Evolutionary conservation across 176 grass and related monocot genomes (phyloP), one percentile per base, ranked within the genome.

Genomic region (Paspalum vaginatum): DNA sequence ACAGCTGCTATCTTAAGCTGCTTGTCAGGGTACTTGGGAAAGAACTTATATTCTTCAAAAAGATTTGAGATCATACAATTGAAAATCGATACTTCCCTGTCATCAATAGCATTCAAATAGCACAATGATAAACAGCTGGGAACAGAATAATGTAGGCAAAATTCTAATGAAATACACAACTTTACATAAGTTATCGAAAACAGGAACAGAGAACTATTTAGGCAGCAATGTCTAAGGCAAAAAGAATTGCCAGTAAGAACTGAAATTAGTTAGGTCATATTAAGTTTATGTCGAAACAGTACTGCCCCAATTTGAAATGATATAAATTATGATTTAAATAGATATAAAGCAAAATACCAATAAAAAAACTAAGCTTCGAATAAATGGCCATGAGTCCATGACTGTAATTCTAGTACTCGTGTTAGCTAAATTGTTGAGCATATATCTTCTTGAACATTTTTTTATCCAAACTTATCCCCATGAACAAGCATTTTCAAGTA

Each of bases 1-100:
- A 96, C 85, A 65, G 93, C 93, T 70, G 87, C 93, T 64, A 88
- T 63, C 66, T 96, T 96, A 63, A 96, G 75, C 85, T 96, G 93
- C 76, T 80, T 90, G 43, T 96, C 93, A 47, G 93, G 93, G 74
- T 96, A 96, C 75, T 92, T 88, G 26, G 90, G 88, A 59, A 96
- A 96, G 87, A 96, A 96, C 85, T 96, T 90, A 77, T 92, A 90
- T 73, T 96, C 93, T 83, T 96, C 93, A 75, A 96, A 96, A 54
- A 96, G 65, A 85, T 96, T 96, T 64, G 74, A 76, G 82, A 96
- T 92, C 85, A 96, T 92, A 72, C 79, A 92, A 45, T 84, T 85
- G 60, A 90, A 92, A 70, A 96, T 90, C 20, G 47, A 72, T 63
- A 84, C 70, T 65, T 92, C 90, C 87, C 93, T 95, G 81, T 76